A percentile compares a stretch with the other conserved stretches of the same genome.
Conservation (phyloP, 179 eudicot species). For the Beta corolliflora region DNA sequence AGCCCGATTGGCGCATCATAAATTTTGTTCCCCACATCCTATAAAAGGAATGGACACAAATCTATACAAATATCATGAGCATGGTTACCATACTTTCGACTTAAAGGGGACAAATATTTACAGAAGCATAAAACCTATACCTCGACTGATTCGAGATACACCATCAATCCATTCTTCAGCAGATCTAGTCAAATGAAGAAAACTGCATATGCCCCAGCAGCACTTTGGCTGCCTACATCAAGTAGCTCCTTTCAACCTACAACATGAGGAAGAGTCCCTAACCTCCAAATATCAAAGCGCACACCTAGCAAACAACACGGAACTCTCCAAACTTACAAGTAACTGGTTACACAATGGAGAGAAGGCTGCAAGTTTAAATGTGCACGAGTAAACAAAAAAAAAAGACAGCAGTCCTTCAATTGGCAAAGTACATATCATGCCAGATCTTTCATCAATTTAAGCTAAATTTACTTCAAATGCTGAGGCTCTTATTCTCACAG, state of each 20-base stretch:
- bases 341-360: not conserved
- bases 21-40: no score
- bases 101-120: no score
- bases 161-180: no score
- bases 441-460: not conserved
- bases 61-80: no score
- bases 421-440: not conserved
- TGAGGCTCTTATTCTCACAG: not conserved
- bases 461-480: not conserved
- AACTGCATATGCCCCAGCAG: not conserved
- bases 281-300: not conserved
- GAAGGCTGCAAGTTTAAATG: not conserved
- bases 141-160: no score
- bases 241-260: not conserved
- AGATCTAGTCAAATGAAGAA: not conserved
- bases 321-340: no score
- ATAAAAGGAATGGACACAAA: no score
- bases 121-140: no score
- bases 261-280: not conserved
- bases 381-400: not conserved
- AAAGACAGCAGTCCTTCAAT: not conserved
- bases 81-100: no score
- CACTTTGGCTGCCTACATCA: not conserved
- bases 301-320: not conserved
- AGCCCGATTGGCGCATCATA: no score